Evolutionary conservation across 2,329 filamentous ascomycete species (phyloP), one percentile per base, ranked within the genome.

Genomic region (Helotiales sp.): DNA sequence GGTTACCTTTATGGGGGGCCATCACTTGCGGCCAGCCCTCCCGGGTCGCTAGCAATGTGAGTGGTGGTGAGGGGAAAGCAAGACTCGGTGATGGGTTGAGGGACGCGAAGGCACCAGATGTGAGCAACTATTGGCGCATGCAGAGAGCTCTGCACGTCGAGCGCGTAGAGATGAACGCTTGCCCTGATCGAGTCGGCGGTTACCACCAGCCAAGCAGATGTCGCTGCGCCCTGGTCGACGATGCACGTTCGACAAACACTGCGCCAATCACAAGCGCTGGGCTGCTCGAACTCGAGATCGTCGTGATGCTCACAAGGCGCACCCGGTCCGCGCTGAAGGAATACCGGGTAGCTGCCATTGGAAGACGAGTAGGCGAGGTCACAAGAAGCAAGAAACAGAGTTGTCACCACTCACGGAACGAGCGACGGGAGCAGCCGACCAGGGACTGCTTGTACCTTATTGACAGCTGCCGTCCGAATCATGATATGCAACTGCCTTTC

Each of bases 1-100:
- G 36, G 58, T 52, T 60, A 53, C 46, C 62, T 68, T 70, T 71
- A 70, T 69, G 67, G 64, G 52, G 54, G 57, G 62, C 57, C 66
- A 55, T 53, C 57, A 44, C 13, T 30, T 10, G 51, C 48, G 53
- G 54, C 55, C 61, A 17, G 22, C n/a, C 57, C 58, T 53, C 52
- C 56, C 49, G 51, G 52, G 54, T 52, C 34, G 36, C 34, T 44
- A 10, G 22, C 46, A 22, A 40, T 55, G 34, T 24, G 19, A 27
- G 48, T 27, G 33, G 48, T 10, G 17, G 30, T 29, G 46, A 33
- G 29, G 12, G 42, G 38, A 24, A 52, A 50, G 52, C 52, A 54
- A 22, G 25, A 55, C 36, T 55, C 33, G 48, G 54, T 38, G 47
- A 49, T 52, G 38, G 49, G 50, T 36, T 44, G 25, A 52, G 36